Evolutionary conservation across 176 grass and related monocot genomes (phyloP).

Genomic region (Pharus latifolius): DNA sequence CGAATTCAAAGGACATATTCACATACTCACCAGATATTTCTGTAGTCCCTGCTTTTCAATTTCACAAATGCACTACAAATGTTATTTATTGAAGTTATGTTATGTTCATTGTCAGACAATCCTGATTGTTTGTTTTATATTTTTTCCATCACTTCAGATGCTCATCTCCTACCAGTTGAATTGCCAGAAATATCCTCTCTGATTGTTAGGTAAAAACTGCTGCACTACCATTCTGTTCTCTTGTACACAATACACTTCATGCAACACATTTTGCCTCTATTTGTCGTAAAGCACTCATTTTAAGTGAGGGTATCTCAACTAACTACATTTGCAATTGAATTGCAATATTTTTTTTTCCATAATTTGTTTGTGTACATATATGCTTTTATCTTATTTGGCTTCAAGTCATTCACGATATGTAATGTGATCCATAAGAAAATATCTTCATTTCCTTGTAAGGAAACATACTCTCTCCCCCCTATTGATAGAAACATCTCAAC

Average conservation of each 20-base stretch:
- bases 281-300: not conserved
- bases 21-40: too few relatives aligned
- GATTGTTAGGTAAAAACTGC: constrained; percentile 64
- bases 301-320: not conserved
- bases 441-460: not conserved
- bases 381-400: not conserved
- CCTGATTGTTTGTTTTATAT: constrained; percentile 3
- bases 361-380: not conserved
- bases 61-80: not conserved
- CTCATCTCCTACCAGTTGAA: constrained; percentile 78
- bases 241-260: not conserved
- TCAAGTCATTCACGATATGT: not conserved
- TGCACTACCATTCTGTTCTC: not conserved
- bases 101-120: constrained; percentile 4
- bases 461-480: not conserved
- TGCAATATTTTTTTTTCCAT: not conserved
- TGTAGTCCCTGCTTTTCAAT: not conserved
- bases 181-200: constrained; percentile 78
- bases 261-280: not conserved
- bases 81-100: not conserved
- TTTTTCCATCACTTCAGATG: constrained; percentile 55
- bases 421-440: not conserved
- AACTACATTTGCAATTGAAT: not conserved
- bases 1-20: too few relatives aligned
- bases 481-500: not conserved